phyloP scores from a whole-genome alignment of 306 rosid species.

The Sechiopsis laciniata region DNA sequence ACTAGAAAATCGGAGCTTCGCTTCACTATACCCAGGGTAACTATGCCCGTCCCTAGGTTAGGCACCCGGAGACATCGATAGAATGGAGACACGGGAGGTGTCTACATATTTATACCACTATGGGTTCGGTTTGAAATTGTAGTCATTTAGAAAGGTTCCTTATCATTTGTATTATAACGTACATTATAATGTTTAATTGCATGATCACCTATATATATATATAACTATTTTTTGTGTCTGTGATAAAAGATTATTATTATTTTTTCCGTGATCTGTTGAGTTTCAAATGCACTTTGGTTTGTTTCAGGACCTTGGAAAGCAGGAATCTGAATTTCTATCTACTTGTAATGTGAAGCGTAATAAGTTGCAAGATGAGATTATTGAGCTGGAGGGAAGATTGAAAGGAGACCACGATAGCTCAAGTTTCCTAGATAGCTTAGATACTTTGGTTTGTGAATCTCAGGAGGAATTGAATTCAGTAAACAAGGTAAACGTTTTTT shows the following conservation, averaged over 20 bases:
- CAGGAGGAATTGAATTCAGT: conserved; percentile 44
- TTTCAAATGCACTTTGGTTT: conserved; percentile 14
- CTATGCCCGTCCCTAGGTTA: too few species aligned
- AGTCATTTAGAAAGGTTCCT: neutral
- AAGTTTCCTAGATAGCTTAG: conserved; percentile 38
- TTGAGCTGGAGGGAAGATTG: conserved; percentile 49
- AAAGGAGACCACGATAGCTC: conserved; percentile 35
- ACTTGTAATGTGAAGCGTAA: conserved; percentile 32
- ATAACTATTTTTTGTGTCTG: neutral
- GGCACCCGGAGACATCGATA: too few species aligned
- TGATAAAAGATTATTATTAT: neutral
- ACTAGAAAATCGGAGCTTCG: too few species aligned
- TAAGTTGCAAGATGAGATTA: conserved; percentile 44
- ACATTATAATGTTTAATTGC: neutral
- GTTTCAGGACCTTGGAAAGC: conserved; percentile 55
- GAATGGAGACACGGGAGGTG: too few species aligned
- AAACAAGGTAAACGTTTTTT: conserved; percentile 49
- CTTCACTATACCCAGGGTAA: too few species aligned
- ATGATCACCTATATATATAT: too few species aligned
- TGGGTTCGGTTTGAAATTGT: conserved; percentile 10
- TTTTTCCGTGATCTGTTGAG: neutral
- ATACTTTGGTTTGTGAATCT: conserved; percentile 38
- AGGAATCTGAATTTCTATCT: conserved; percentile 43
- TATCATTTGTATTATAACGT: conserved; percentile 1
- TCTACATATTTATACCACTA: too few species aligned